Evolutionary conservation across 2,329 filamentous ascomycete species (phyloP), one percentile per base, ranked within the genome.

Genomic region (Colletotrichum simmondsii): DNA sequence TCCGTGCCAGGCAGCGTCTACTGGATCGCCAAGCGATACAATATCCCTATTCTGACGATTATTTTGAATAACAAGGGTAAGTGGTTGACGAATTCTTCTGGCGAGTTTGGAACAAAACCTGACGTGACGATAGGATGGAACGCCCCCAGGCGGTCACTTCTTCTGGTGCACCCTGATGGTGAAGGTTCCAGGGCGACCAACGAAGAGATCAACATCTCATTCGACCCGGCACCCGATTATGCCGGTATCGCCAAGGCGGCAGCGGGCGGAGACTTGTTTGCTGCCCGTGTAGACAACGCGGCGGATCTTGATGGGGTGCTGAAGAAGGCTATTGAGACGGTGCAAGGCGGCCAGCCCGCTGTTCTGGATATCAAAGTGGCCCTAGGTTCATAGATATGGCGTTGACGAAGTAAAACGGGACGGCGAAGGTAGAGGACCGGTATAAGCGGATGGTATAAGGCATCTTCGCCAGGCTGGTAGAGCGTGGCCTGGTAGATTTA

Each of bases 41-140:
- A 84, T 32, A 89, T 90, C 24, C 88, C 89, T 0, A 80, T 90
- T 2, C 74, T 90, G 75, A 90, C 87, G 0, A 85, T 90, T 70
- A 85, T 90, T 5, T 79, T 90, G 35, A 90, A 90, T 76, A 90
- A 90, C 79, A 87, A 88, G 75, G 88, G 88, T 83, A 32, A 77
- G 80, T 76, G 46, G 7, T 3, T 11, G 35, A 37, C 35, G n/a
- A 77, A 75, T 14, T 12, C 14, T 35, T 28, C 19, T 71, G 68
- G 5, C 3, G 35, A 24, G 10, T 35, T 11, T 14, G 14, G 54
- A 12, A 28, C 19, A 10, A 8, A 26, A 22, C 14, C 72, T 74
- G 46, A 74, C 54, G 60, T 4, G 26, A 7, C 11, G 30, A 35
- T 32, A 81, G 82, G 83, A n/a, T 86, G 83, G 83, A 86, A 86